These are phyloP conservation scores for Pleurostoma richardsiae DNA, from an alignment of 2,329 filamentous ascomycete genomes.

Conservation along the genomic window DNA sequence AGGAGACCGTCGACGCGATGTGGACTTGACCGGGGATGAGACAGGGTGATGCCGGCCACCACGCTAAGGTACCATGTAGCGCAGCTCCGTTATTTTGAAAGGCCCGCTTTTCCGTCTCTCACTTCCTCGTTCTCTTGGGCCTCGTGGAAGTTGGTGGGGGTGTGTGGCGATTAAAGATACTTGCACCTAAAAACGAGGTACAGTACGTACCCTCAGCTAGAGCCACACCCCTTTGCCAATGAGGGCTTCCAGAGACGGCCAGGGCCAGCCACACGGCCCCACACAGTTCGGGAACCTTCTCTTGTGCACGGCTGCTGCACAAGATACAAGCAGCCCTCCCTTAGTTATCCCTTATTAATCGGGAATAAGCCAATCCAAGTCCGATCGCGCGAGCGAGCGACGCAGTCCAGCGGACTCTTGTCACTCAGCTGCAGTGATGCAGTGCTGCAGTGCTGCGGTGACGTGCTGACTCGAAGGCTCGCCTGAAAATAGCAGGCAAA, in stretches of 20 bases:
- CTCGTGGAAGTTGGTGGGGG: constrained; percentile 12
- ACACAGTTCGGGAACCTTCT: constrained; percentile 3
- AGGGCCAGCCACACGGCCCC: constrained; percentile 9
- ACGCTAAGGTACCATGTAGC: constrained; percentile 1
- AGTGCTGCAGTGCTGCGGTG: background rate
- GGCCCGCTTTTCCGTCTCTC: no score
- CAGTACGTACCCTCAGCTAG: no score
- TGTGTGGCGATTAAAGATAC: constrained; percentile 14
- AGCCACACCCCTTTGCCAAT: background rate
- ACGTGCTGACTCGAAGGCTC: background rate
- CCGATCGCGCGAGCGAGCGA: background rate
- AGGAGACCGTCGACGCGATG: background rate
- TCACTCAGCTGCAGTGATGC: background rate
- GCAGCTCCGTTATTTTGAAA: background rate
- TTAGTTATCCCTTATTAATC: background rate
- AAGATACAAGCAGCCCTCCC: background rate
- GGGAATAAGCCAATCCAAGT: background rate
- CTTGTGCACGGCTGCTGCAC: constrained; percentile 3
- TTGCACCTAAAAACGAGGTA: background rate
- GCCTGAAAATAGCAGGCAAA: background rate
- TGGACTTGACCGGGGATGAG: constrained; percentile 2
- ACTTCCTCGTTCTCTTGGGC: constrained; percentile 2
- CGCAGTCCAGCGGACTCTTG: background rate
- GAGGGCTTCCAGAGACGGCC: background rate
- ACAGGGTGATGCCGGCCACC: background rate